Percentiles rank a stretch among this genome's conserved stretches.
phyloP scores from a whole-genome alignment of 495 filamentous ascomycete genomes.

The Hyaloscypha bicolor region DNA sequence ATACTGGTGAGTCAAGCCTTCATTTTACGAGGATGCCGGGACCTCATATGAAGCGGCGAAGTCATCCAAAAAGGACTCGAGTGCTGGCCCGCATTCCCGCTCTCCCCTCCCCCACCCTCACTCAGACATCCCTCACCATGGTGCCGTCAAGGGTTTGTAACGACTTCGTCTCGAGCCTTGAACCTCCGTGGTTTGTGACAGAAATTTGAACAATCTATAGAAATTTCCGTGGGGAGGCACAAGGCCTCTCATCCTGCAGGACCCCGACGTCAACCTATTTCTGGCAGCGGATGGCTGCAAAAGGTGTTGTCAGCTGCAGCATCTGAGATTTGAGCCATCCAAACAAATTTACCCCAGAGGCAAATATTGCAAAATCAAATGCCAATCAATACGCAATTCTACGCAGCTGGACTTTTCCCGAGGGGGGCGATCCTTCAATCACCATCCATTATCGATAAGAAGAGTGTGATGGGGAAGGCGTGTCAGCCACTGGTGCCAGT shows the following conservation, averaged over 20 bases:
- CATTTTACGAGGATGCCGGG: background rate
- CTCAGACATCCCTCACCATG: slow-evolving; percentile 1
- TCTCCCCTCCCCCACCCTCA: background rate
- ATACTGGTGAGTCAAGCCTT: slow-evolving; percentile 3
- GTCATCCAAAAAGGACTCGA: background rate
- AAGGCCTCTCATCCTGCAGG: slow-evolving; percentile 24
- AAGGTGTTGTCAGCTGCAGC: slow-evolving; percentile 27
- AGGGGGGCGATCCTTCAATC: slow-evolving; percentile 8
- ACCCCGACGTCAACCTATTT: slow-evolving; percentile 29
- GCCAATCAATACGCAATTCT: slow-evolving; percentile 1
- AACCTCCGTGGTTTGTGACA: slow-evolving; percentile 5
- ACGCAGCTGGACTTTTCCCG: background rate
- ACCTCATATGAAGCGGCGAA: background rate
- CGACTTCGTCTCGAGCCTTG: slow-evolving; percentile 12
- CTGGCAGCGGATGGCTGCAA: slow-evolving; percentile 24
- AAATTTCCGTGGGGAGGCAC: slow-evolving; percentile 14
- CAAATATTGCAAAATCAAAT: slow-evolving; percentile 5
- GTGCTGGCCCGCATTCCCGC: background rate
- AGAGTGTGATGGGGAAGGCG: slow-evolving; percentile 9
- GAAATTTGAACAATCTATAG: slow-evolving; percentile 15
- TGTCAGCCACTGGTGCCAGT: slow-evolving; percentile 1
- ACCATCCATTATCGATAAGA: slow-evolving; percentile 19
- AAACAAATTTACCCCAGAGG: background rate
- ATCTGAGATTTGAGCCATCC: slow-evolving; percentile 13
- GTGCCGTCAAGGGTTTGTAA: slow-evolving; percentile 6